Conservation (phyloP, 305 asterid genomes). For the Ilex paraguariensis region DNA sequence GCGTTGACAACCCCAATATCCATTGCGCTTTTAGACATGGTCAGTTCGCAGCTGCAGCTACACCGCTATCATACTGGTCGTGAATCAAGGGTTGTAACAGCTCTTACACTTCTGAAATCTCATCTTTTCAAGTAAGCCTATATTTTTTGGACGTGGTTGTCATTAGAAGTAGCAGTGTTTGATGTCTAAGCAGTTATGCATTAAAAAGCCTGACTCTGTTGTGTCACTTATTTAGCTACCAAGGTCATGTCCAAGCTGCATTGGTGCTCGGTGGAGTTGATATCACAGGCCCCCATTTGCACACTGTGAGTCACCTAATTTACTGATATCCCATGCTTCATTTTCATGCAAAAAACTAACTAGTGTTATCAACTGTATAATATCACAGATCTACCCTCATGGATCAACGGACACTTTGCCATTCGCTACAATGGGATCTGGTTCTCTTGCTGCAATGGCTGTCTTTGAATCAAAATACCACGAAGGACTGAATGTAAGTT, state of each 20-base stretch:
- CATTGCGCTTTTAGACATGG: conserved; percentile 56
- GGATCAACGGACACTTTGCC: conserved; percentile 97
- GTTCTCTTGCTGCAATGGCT: conserved; percentile 96
- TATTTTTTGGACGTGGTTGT: conserved; percentile 7
- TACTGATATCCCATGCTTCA: not conserved
- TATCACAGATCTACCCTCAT: conserved; percentile 81
- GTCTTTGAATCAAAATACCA: conserved; percentile 80
- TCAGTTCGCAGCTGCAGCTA: conserved; percentile 87
- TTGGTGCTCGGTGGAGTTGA: conserved; percentile 98
- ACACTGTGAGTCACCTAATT: conserved; percentile 57
- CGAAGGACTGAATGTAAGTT: conserved; percentile 78
- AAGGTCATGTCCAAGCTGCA: conserved; percentile 90
- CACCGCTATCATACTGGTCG: conserved; percentile 90
- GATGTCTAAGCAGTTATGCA: conserved; percentile 8
- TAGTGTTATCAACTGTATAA: conserved; percentile 10
- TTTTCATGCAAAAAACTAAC: not conserved
- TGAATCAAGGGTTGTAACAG: conserved; percentile 91
- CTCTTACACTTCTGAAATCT: conserved; percentile 77
- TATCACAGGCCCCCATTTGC: conserved; percentile 87
- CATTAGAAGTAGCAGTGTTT: conserved; percentile 8
- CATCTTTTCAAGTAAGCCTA: conserved; percentile 75
- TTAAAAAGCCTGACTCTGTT: conserved; percentile 12
- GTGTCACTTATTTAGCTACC: conserved; percentile 47
- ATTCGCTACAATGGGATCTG: conserved; percentile 99
- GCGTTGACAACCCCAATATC: no score